Percentiles rank a stretch among this genome's conserved stretches.
phyloP scores from a whole-genome alignment of 495 filamentous ascomycete genomes.

The Halenospora varia region DNA sequence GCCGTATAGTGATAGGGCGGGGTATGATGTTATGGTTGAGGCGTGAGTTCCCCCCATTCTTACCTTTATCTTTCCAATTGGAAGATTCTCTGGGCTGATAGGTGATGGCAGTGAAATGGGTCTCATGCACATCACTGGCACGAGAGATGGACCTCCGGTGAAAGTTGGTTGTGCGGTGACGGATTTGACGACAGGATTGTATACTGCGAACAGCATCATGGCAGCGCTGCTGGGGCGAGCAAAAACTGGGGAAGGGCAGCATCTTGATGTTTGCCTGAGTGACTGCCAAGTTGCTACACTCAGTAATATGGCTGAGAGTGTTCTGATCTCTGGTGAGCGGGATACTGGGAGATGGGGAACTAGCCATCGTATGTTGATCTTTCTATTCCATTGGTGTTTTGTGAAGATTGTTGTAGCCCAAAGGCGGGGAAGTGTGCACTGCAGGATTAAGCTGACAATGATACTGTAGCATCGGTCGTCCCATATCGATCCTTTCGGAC shows the following conservation, averaged over 20 bases:
- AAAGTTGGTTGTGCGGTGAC: conserved; percentile 97
- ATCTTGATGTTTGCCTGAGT: conserved; percentile 83
- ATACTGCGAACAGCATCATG: conserved; percentile 91
- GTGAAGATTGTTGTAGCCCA: neutral
- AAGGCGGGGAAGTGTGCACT: conserved; percentile 1
- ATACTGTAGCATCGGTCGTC: conserved; percentile 66
- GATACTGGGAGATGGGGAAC: conserved; percentile 91
- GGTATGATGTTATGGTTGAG: conserved; percentile 98
- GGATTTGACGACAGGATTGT: conserved; percentile 87
- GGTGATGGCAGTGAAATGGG: conserved; percentile 65
- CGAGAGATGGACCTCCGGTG: conserved; percentile 81
- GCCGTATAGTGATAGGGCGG: conserved; percentile 80
- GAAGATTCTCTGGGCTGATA: neutral
- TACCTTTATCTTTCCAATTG: neutral
- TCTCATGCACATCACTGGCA: conserved; percentile 93
- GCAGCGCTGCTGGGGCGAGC: conserved; percentile 72
- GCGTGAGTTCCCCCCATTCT: too few relatives aligned
- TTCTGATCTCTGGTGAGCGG: conserved; percentile 77
- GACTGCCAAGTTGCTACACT: conserved; percentile 92
- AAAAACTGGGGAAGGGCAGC: conserved; percentile 70
- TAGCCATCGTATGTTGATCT: conserved; percentile 63
- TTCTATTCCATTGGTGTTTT: conserved; percentile 1
- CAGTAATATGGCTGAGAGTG: conserved; percentile 86
- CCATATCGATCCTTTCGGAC: conserved; percentile 90
- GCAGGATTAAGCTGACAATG: neutral